Base-by-base conservation (phyloP, 2,329 filamentous ascomycete species). In the Neonectria sp. region DNA sequence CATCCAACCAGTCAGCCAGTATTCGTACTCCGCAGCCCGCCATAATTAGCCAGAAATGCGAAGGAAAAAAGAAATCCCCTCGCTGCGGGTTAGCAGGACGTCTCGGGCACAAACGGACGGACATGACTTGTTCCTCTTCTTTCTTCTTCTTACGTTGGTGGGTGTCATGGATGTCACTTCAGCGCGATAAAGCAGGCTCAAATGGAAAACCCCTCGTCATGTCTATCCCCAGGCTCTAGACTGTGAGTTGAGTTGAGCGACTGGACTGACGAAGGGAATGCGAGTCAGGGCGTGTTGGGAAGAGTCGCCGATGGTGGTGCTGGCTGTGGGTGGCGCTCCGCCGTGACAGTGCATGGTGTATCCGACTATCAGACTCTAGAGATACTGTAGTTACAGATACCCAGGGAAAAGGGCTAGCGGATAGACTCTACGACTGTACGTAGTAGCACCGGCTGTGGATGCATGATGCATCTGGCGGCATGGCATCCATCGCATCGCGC, bases 271-370 rank as follows among this genome's bases (percentile, higher is more conserved):
- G 5, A n/a, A 40, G 37, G 40, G 11, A 24, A 45, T n/a, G 29
- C 49, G 49, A 52, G 49, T 52, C 49, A 52, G 49, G 29, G 49
- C 29, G 31, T 13, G 60, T 33, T 33, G 31, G 27, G 24, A 29
- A 29, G 17, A 15, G 17, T 37, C 33, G 33, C 27, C 21, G 24
- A 13, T 60, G 52, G 52, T 53, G 33, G 8, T 24, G 60, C n/a
- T 61, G 51, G 37, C 40, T 51, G 46, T 31, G 24, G 31, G 51
- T 53, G 51, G 40, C 53, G 53, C 48, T 45, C 15, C 57, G 48
- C 60, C 60, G 60, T 53, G 52, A 57, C 60, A 57, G 60, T 57
- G 60, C 60, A 63, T 56, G 43, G 25, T 24, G 56, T 46, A 45
- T 51, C 33, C 35, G n/a, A 17, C 53, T 43, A 55, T n/a, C n/a